These are phyloP conservation scores for Trichoderma breve DNA, from an alignment of 2,329 filamentous ascomycete species.

Conservation along the genomic window DNA sequence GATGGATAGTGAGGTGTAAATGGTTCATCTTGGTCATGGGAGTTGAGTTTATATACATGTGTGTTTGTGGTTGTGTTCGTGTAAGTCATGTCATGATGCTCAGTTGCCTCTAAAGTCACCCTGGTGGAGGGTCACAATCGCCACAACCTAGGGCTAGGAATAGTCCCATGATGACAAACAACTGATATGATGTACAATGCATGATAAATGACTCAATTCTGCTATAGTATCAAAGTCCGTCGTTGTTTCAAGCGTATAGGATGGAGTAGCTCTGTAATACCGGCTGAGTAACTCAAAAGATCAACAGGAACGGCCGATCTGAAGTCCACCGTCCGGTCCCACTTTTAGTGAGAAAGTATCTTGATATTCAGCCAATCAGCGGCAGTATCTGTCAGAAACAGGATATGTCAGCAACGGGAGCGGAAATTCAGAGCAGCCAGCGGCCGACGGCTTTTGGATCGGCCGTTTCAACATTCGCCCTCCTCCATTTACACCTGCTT, in stretches of 20 bases:
- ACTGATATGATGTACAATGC: neutral
- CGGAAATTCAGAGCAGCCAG: neutral
- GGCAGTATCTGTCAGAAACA: too few species aligned
- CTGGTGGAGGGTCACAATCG: neutral
- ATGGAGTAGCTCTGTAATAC: neutral
- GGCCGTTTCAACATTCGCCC: neutral
- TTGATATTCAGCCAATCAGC: neutral
- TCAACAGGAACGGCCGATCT: neutral
- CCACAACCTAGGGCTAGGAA: neutral
- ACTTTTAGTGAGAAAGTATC: neutral
- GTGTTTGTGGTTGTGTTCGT: neutral
- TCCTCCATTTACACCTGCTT: neutral
- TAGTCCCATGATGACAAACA: neutral
- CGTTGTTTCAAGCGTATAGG: neutral
- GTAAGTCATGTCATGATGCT: neutral
- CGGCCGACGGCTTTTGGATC: constrained; percentile 12
- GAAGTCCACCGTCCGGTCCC: neutral
- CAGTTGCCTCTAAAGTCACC: neutral
- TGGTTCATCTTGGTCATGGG: neutral
- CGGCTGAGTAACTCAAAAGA: neutral
- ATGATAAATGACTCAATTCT: neutral
- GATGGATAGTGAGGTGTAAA: neutral
- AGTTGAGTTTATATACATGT: neutral
- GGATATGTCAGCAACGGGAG: constrained; percentile 2
- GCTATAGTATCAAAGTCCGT: neutral